Evolutionary conservation across 2,329 filamentous ascomycete species (phyloP), one percentile per base, ranked within the genome.

Genomic region (Penicillium sp.): DNA sequence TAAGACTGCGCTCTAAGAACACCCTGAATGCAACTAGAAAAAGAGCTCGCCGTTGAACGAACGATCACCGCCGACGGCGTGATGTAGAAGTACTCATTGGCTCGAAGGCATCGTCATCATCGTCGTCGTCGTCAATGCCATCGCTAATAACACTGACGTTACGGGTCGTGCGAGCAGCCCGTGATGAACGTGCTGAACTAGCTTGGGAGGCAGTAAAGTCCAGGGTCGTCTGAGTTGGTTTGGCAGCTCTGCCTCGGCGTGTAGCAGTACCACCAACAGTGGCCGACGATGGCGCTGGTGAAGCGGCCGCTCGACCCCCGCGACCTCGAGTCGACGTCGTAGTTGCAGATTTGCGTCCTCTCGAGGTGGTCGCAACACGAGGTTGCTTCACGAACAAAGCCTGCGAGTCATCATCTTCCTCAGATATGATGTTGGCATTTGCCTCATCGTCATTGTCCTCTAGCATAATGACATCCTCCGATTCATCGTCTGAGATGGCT

Each of bases 31-130:
- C 42, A 58, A 47, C 9, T 56, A 13, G n/a, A 59, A 17, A 4
- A 42, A 37, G 24, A 53, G 8, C 19, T 33, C 12, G 19, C n/a
- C 12, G 15, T 4, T 22, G n/a, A 17, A 53, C 1, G 7, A 26
- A n/a, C 24, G 19, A 47, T 60, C 71, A 74, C 55, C 71, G 74
- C 58, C 72, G 67, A 24, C 72, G 63, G n/a, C 59, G 60, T 8
- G 65, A 64, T 19, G 53, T 66, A 2, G 66, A 65, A 60, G 63
- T 70, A 28, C 66, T 67, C 68, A 74, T 71, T 30, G 80, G 76
- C 66, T 82, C 81, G 73, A 83, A 83, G 13, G 79, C 81, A 72
- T 82, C 80, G 19, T 80, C 78, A 8, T 72, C 70, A 56, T 78
- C 77, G 53, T 79, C 77, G 56, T 80, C 78, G 2, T 67, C 68